Base-by-base conservation (phyloP, 2,329 filamentous ascomycete species). In the Verticillium tricorpus region DNA sequence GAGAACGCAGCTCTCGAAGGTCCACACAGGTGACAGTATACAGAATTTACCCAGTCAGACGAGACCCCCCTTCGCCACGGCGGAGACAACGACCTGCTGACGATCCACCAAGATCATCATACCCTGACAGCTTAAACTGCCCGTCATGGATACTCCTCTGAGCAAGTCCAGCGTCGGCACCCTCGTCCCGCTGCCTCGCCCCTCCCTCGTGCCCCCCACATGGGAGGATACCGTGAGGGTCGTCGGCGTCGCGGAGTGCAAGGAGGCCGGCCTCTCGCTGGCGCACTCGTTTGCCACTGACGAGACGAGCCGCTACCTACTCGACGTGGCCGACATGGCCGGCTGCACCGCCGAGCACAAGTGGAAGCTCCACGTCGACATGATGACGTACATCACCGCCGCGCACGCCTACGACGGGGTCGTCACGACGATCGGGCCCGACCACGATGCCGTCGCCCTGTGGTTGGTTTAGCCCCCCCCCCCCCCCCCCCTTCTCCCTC, bases 211-310 rank as follows among this genome's bases (percentile, higher is more conserved):
- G 56, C 83, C 83, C n/a, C 69, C 77, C 57, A 73, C 74, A 34
- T 85, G 79, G 82, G 80, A 82, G 64, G 78, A 82, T 67, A 75
- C 78, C 59, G 83, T 92, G 68, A 89, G 90, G 65, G 74, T 83
- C 63, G 78, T 93, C 66, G 78, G 79, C 65, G 82, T 88, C 70
- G 78, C 82, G 62, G 90, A 93, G 76, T 89, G 86, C 78, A 87
- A 87, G 71, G 84, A 87, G 72, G 91, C 90, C 35, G 90, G 88
- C 31, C 78, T 84, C 39, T 88, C 88, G 69, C 84, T 96, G 67
- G 89, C 91, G 56, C 86, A 92, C 72, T 89, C 91, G 65, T 95
- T 96, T 77, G 87, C 85, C 62, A 80, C 87, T 64, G 91, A 95
- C 73, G 85, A 90, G 62, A 83, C 92, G 65, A 87, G 88, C 64